Evolutionary conservation across 345 rosid species (phyloP).

Genomic region (Melastoma malabathricum): DNA sequence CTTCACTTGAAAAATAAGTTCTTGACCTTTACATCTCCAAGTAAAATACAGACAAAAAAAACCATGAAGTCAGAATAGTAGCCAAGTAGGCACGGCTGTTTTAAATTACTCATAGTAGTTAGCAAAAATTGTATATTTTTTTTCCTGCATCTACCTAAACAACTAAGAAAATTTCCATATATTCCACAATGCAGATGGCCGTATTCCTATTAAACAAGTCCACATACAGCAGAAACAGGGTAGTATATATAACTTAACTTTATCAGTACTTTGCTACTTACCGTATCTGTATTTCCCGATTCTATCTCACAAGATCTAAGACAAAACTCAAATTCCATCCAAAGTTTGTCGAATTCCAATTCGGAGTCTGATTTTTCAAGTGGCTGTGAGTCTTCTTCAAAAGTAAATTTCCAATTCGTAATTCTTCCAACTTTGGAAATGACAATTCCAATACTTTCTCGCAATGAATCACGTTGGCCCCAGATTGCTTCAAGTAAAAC

Average conservation of each 20-base stretch:
- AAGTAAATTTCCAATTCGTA: slow-evolving; percentile 19
- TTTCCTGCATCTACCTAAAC: no score
- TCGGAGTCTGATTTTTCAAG: slow-evolving; percentile 35
- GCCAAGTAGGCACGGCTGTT: no score
- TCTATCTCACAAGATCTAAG: slow-evolving; percentile 14
- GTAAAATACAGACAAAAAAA: no score
- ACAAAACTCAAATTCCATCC: slow-evolving; percentile 43
- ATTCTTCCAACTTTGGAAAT: background rate
- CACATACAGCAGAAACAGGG: background rate
- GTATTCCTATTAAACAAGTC: background rate
- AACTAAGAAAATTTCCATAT: no score
- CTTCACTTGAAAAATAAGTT: no score
- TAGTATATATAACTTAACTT: background rate
- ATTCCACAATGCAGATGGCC: background rate
- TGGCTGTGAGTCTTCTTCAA: slow-evolving; percentile 23
- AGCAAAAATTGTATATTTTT: no score
- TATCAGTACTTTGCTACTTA: slow-evolving; percentile 9
- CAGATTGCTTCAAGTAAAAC: slow-evolving; percentile 5
- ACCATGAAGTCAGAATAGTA: no score
- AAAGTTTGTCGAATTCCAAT: slow-evolving; percentile 29
- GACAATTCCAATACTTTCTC: background rate
- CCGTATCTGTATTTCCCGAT: slow-evolving; percentile 12
- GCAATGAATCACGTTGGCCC: slow-evolving; percentile 2
- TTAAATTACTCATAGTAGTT: no score
- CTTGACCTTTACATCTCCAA: no score